Conservation (phyloP, 208 protist genomes). For the Naegleria fowleri region DNA sequence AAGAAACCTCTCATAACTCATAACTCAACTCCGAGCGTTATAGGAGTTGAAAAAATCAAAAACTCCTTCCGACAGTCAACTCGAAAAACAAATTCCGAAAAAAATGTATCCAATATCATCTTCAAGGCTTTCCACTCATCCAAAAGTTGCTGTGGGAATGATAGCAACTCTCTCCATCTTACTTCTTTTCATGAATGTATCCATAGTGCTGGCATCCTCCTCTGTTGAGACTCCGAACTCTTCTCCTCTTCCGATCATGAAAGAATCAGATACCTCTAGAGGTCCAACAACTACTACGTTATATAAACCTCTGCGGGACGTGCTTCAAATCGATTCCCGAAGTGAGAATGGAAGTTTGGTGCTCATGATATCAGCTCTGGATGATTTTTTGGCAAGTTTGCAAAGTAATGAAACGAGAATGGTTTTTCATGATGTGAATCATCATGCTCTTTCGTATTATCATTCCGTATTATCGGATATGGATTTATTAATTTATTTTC, state of each 20-base stretch:
- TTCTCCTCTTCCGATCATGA: too few species aligned
- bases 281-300: too few species aligned
- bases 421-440: background rate
- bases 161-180: background rate
- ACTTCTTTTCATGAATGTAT: too few species aligned
- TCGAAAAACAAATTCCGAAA: background rate
- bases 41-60: too few species aligned
- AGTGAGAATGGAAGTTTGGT: background rate
- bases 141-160: background rate
- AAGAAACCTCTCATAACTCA: too few species aligned
- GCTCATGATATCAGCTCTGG: background rate
- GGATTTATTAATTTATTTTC: constrained; percentile 11
- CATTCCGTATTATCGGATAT: background rate
- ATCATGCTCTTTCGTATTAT: background rate
- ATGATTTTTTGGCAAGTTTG: background rate
- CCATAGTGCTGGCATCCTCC: too few species aligned
- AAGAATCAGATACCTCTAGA: too few species aligned
- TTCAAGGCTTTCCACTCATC: too few species aligned
- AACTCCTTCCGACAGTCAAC: background rate
- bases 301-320: background rate
- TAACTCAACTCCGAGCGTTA: too few species aligned
- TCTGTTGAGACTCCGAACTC: too few species aligned
- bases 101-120: background rate
- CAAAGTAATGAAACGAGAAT: background rate
- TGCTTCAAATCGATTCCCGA: background rate